Evolutionary conservation across 441 rosid genomes (phyloP).

Genomic region (Bruguiera hainesii): DNA sequence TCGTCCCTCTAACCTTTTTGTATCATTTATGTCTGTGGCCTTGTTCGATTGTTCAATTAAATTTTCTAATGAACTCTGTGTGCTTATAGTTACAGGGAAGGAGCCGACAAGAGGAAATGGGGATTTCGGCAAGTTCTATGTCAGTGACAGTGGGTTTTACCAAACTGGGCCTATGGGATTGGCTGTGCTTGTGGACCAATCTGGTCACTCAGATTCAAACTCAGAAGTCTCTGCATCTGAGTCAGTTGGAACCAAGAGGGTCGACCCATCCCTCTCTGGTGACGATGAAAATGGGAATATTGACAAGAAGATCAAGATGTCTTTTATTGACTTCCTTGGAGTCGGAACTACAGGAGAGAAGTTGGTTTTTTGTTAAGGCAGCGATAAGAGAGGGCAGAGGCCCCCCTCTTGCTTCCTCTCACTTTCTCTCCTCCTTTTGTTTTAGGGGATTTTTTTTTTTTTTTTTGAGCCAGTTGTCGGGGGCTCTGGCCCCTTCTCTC

Average conservation of each 20-base stretch:
- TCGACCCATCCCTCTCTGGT: constrained; percentile 25
- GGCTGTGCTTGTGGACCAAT: constrained; percentile 31
- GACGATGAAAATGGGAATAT: constrained; percentile 21
- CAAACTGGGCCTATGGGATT: constrained; percentile 23
- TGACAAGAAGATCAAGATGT: constrained; percentile 20
- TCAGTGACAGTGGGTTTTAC: constrained; percentile 14
- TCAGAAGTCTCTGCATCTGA: constrained; percentile 53
- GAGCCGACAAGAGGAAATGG: constrained; percentile 19
- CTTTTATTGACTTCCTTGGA: constrained; percentile 66
- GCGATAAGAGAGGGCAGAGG: too few relatives aligned
- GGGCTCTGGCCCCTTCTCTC: too few relatives aligned
- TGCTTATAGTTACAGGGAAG: constrained; percentile 18
- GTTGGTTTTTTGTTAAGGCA: background rate
- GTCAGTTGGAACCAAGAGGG: constrained; percentile 36
- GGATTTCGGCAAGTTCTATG: constrained; percentile 21
- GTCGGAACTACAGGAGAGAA: constrained; percentile 38
- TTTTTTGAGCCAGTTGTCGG: too few relatives aligned
- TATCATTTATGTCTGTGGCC: too few relatives aligned
- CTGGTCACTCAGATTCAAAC: constrained; percentile 49
- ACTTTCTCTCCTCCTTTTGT: too few relatives aligned
- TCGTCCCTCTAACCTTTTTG: too few relatives aligned
- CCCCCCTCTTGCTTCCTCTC: too few relatives aligned
- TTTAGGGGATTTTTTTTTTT: too few relatives aligned
- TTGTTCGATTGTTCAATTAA: background rate
- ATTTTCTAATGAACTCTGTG: background rate